These are phyloP conservation scores for Halocafeteria seosinensis DNA, from an alignment of 108 stramenopile species.

Conservation along the genomic window DNA sequence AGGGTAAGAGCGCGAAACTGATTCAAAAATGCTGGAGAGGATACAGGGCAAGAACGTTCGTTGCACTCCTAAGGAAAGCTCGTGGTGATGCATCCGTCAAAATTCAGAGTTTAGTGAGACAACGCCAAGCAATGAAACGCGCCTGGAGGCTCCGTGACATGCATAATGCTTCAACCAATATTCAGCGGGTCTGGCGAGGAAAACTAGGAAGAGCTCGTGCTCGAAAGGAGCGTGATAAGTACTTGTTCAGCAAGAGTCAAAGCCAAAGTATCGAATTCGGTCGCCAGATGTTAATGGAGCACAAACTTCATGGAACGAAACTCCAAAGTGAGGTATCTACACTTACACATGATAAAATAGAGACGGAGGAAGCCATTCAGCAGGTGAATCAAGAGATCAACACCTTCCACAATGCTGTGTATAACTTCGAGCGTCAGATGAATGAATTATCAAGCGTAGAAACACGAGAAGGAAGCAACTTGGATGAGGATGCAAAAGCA, in stretches of 20 bases:
- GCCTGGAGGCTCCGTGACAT: conserved; percentile 23
- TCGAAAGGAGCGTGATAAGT: conserved; percentile 52
- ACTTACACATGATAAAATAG: conserved; percentile 57
- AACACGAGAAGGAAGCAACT: conserved; percentile 38
- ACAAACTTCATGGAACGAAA: conserved; percentile 67
- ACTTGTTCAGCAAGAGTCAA: conserved; percentile 57
- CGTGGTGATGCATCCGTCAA: conserved; percentile 34
- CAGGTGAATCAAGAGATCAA: conserved; percentile 44
- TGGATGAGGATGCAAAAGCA: conserved; percentile 34
- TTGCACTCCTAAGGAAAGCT: conserved; percentile 14
- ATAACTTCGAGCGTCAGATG: conserved; percentile 58
- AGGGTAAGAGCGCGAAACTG: conserved; percentile 23
- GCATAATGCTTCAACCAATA: conserved; percentile 28
- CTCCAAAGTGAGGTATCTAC: conserved; percentile 57
- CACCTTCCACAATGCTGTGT: conserved; percentile 53
- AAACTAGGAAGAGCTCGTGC: conserved; percentile 48
- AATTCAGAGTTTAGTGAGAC: conserved; percentile 44
- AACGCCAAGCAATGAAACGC: conserved; percentile 19
- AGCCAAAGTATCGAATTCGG: conserved; percentile 63
- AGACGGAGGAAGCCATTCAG: conserved; percentile 53
- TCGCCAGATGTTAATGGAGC: conserved; percentile 66
- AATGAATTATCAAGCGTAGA: conserved; percentile 50
- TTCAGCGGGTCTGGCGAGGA: conserved; percentile 53
- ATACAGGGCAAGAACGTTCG: conserved; percentile 27
- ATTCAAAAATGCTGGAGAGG: conserved; percentile 46